phyloP scores from a whole-genome alignment of 2,329 filamentous ascomycete genomes.

The Neoascochyta sp. region DNA sequence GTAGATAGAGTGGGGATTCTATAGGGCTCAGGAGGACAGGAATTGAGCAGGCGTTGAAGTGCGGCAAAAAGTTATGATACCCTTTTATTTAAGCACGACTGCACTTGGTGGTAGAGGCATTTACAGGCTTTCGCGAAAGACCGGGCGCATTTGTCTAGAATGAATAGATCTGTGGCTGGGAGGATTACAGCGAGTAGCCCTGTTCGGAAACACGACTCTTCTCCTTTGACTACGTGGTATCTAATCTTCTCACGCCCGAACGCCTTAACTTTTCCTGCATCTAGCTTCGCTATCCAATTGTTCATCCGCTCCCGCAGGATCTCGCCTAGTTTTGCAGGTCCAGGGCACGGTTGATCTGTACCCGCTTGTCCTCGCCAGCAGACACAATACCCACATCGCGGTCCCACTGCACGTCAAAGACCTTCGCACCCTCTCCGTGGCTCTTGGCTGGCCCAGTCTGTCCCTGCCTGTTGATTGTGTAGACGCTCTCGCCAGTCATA shows the following conservation, averaged over 20 bases:
- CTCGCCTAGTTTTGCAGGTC: conserved; percentile 11
- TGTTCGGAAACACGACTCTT: neutral
- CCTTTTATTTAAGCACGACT: conserved; percentile 13
- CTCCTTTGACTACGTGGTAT: conserved; percentile 11
- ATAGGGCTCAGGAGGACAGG: too few species aligned
- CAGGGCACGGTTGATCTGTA: conserved; percentile 70
- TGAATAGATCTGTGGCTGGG: too few species aligned
- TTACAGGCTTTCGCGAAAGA: too few species aligned
- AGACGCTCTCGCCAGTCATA: conserved; percentile 65
- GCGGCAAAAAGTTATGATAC: conserved; percentile 19
- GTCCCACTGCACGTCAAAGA: conserved; percentile 87
- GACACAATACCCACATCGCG: conserved; percentile 82
- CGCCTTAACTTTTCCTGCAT: conserved; percentile 9
- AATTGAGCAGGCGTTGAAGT: conserved; percentile 1
- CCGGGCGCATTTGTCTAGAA: too few species aligned
- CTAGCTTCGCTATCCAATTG: conserved; percentile 2
- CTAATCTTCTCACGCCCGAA: conserved; percentile 13
- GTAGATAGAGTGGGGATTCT: too few species aligned
- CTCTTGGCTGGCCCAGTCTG: conserved; percentile 52
- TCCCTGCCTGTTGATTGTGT: conserved; percentile 73
- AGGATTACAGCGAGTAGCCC: too few species aligned
- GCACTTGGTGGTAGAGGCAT: neutral
- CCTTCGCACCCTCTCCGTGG: conserved; percentile 81
- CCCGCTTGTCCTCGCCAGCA: conserved; percentile 85
- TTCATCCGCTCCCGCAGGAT: conserved; percentile 2